Evolutionary conservation across 768 basidiomycete species (phyloP).

Genomic region (Tricholoma flavovirens): DNA sequence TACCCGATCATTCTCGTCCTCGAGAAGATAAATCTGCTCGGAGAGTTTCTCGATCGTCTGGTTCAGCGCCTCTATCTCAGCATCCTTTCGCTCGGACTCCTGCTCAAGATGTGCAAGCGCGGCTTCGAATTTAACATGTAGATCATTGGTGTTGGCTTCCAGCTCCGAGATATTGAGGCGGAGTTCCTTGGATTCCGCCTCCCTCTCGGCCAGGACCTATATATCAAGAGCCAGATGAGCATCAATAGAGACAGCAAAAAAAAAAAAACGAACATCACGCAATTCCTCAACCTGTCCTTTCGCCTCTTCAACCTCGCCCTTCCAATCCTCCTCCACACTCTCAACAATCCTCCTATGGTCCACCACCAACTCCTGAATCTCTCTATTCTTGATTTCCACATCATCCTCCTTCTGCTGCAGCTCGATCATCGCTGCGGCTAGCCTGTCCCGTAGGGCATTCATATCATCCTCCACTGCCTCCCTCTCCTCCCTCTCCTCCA

Average conservation of each 20-base stretch:
- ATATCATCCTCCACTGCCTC: constrained; percentile 78
- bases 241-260: background rate
- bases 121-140: constrained; percentile 70
- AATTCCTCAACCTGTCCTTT: constrained; percentile 76
- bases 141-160: constrained; percentile 63
- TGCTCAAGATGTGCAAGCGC: constrained; percentile 71
- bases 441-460: constrained; percentile 66
- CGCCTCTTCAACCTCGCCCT: constrained; percentile 81
- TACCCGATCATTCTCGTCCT: constrained; percentile 78
- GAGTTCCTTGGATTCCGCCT: constrained; percentile 71
- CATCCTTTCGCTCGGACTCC: constrained; percentile 76
- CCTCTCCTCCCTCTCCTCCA: constrained; percentile 68
- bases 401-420: constrained; percentile 86
- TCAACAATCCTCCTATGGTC: constrained; percentile 72
- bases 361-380: constrained; percentile 71
- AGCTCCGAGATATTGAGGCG: constrained; percentile 70
- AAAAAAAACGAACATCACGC: constrained; percentile 47
- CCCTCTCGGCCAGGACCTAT: constrained; percentile 73
- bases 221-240: constrained; percentile 4
- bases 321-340: constrained; percentile 79
- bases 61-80: constrained; percentile 66
- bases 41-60: constrained; percentile 76
- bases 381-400: constrained; percentile 67
- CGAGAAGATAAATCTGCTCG: constrained; percentile 75
- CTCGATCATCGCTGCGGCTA: constrained; percentile 78